These are phyloP conservation scores for Glycine tomentella DNA, from an alignment of 306 rosid genomes.

Conservation along the genomic window DNA sequence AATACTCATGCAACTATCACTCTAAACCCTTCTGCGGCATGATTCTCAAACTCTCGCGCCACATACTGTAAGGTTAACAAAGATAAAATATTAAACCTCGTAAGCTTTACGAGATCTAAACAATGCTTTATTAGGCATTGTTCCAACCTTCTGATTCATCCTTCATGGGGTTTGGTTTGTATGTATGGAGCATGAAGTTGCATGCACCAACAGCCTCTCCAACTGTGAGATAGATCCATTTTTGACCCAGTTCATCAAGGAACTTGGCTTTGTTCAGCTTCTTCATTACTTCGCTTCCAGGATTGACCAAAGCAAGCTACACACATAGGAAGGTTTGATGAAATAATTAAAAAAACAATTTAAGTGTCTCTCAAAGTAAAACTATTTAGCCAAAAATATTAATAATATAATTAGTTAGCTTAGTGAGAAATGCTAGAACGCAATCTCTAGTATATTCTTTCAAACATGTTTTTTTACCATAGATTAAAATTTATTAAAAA, in stretches of 20 bases:
- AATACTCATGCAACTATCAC: conserved; percentile 30
- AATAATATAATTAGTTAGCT: no score
- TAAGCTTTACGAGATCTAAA: background rate
- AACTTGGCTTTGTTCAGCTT: conserved; percentile 81
- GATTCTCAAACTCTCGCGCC: conserved; percentile 45
- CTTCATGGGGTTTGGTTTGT: conserved; percentile 58
- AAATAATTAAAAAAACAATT: background rate
- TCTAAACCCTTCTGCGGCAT: conserved; percentile 34
- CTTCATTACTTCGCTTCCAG: conserved; percentile 90
- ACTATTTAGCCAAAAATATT: no score
- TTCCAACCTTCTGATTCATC: conserved; percentile 68
- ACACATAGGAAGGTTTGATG: background rate
- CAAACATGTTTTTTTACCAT: no score
- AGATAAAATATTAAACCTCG: no score
- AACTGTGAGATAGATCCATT: conserved; percentile 84
- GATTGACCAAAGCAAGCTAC: conserved; percentile 85
- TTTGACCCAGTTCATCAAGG: conserved; percentile 71
- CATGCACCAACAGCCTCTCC: conserved; percentile 95
- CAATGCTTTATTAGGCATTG: conserved; percentile 57
- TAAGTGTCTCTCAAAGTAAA: background rate
- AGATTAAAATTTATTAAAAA: no score
- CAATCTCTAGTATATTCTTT: no score
- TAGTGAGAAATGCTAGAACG: background rate
- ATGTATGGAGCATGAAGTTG: conserved; percentile 70
- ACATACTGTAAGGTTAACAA: conserved; percentile 4